Percentiles rank a stretch among this genome's conserved stretches.
Conservation (phyloP, 148 eudicot species). For the Chenopodium suecicum region DNA sequence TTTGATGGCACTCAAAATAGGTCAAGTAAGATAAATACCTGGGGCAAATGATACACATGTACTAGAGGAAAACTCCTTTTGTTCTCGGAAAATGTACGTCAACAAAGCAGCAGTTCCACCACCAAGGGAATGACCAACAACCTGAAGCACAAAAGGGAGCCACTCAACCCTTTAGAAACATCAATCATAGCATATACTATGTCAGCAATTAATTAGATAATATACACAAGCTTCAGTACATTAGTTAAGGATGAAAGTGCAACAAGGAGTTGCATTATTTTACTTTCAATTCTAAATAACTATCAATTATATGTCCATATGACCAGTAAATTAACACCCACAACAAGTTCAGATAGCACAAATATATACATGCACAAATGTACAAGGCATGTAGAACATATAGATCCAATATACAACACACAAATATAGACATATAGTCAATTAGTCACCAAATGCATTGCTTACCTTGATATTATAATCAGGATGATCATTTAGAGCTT, state of each 20-base stretch:
- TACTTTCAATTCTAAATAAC: neutral
- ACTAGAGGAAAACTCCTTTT: slow-evolving; percentile 60
- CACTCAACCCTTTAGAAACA: neutral
- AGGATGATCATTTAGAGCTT: slow-evolving; percentile 68
- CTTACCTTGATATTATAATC: slow-evolving; percentile 64
- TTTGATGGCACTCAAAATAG: no score
- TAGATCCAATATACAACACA: neutral
- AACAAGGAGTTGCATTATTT: slow-evolving; percentile 1
- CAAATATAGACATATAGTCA: neutral
- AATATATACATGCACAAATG: neutral
- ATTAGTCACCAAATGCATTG: neutral
- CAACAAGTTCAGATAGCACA: neutral
- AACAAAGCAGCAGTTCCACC: slow-evolving; percentile 98
- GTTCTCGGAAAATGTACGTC: slow-evolving; percentile 89
- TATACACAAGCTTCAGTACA: neutral
- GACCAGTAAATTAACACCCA: neutral
- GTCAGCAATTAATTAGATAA: no score
- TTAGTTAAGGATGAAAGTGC: neutral
- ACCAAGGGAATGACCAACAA: slow-evolving; percentile 97
- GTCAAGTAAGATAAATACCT: slow-evolving; percentile 35
- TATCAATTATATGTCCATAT: neutral
- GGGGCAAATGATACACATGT: slow-evolving; percentile 92
- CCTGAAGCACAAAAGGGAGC: slow-evolving; percentile 39
- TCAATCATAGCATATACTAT: neutral
- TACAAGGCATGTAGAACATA: neutral